Base-by-base conservation (phyloP, 306 rosid genomes). In the Chamaecrista fasciculata region DNA sequence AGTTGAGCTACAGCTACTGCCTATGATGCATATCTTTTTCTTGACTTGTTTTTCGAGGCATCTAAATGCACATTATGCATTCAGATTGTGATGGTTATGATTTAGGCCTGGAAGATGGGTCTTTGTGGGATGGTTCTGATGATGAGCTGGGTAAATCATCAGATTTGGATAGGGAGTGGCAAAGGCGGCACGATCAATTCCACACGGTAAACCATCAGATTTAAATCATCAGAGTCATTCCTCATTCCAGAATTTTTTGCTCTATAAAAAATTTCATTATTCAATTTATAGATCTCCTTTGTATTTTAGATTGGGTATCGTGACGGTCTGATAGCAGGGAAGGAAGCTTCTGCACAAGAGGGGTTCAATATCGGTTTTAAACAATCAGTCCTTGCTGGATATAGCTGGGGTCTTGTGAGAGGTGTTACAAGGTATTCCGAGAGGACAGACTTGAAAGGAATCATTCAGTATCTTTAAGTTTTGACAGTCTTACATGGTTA, bases 261-360 rank as follows among this genome's bases (percentile, higher is more conserved):
- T 51, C 18, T 43, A 50, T 10, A 12, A 29, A 14, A 40, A 25
- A 33, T 72, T 29, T 46, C 21, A 36, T 29, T 79, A 15, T 31
- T 36, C 9, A 4, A 33, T 33, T 67, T 31, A 55, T 73, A 16
- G 3, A 39, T 73, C 23, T 52, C 62, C 16, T 8, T 25, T 46
- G 26, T 34, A 5, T 31, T 67, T 66, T 74, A 93, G 98, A 71
- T 67, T 57, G 97, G 97, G 69, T 93, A 93, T 79, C 90, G 94
- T 1, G 97, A 88, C 71, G 98, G 98, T 42, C 48, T 93, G 43
- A 65, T 87, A 12, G 89, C 89, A 0, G 97, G 89, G 68, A 88
- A 93, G 85, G 94, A 88, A 85, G 89, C 89, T 74, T 74, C 96
- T 26, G 80, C 94, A 12, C 98, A 93, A 71, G 91, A 88, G 77